Base-by-base conservation (phyloP, 1,284 basidiomycete species). In the Trametes polyzona region DNA sequence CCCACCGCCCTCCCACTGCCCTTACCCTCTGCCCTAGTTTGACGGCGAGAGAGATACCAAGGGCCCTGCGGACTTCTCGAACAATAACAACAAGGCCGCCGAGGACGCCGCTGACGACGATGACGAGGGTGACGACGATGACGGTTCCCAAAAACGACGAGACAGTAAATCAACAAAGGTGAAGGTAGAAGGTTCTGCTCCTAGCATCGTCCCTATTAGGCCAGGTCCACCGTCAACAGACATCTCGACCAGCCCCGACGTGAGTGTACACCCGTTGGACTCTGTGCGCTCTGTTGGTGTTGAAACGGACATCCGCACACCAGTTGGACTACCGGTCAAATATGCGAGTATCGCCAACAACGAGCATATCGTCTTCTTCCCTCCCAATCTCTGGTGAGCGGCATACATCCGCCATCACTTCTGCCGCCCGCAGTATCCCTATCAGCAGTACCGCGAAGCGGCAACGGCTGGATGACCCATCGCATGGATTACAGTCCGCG, bases 41-140 rank as follows among this genome's bases (percentile, higher is more conserved):
- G 73, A 77, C 9, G 82, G 83, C 37, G 82, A 83, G 43, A 69
- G 74, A 32, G 80, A 83, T 57, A 72, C 74, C 0, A 74, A 75
- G 35, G 75, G 74, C 0, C 78, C 80, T 2, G 59, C 66, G 23
- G 80, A 83, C 65, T 83, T 79, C 56, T 73, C 62, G 32, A 70
- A 69, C 41, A 73, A 70, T 35, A 73, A 69, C 46, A 71, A 69
- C 43, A 73, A 72, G 24, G 76, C 74, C 9, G 69, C 62, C 16
- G 75, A 66, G 7, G 78, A 72, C 14, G 81, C 78, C 26, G 79
- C 74, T 39, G 79, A 78, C 23, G 79, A 78, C 21, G 78, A 75
- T 19, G 80, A 76, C 5, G 75, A 75, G 1, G 78, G 74, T 4
- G 74, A 70, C 35, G 74, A 74, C 23, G 71, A 67, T 65, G 49